These are phyloP conservation scores for Picea sitchensis DNA, from an alignment of 75 land plant species.

Conservation along the genomic window DNA sequence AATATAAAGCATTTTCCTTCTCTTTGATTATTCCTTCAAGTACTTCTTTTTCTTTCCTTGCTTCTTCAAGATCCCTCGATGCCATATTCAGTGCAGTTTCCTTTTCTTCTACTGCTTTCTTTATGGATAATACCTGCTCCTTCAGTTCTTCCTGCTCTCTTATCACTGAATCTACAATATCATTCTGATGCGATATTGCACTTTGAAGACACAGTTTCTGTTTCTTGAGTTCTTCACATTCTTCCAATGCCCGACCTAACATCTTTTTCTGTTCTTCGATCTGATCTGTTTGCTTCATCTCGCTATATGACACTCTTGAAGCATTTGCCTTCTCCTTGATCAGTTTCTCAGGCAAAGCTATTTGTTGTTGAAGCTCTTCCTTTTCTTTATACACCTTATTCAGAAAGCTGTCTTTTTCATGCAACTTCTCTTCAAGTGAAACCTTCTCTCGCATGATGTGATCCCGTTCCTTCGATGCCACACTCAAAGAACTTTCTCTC, in stretches of 20 bases:
- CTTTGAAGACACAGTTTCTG: background rate
- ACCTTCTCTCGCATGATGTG: conserved; percentile 8
- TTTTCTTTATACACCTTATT: conserved; percentile 18
- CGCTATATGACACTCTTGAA: conserved; percentile 3
- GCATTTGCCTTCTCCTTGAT: conserved; percentile 31
- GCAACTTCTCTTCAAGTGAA: conserved; percentile 10
- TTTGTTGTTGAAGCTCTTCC: conserved; percentile 20
- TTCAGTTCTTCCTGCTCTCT: conserved; percentile 13
- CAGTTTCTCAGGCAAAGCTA: conserved; percentile 1
- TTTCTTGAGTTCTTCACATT: conserved; percentile 16
- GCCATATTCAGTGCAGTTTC: conserved; percentile 14
- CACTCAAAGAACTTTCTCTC: conserved; percentile 3
- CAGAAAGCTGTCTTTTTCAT: conserved; percentile 19
- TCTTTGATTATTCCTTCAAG: conserved; percentile 19
- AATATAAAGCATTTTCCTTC: conserved; percentile 16
- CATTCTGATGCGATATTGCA: background rate
- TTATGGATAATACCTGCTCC: conserved; percentile 10
- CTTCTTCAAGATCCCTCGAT: conserved; percentile 19
- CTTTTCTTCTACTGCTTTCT: conserved; percentile 10
- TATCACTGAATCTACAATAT: background rate
- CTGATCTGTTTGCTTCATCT: conserved; percentile 23
- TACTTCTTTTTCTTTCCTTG: conserved; percentile 9
- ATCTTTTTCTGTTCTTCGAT: conserved; percentile 11
- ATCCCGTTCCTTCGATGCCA: conserved; percentile 6
- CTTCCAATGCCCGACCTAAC: conserved; percentile 2